A percentile compares a stretch with the other conserved stretches of the same genome.
These are phyloP conservation scores for Cryptosporidium muris DNA, from an alignment of 169 alveolate species.

Conservation along the genomic window DNA sequence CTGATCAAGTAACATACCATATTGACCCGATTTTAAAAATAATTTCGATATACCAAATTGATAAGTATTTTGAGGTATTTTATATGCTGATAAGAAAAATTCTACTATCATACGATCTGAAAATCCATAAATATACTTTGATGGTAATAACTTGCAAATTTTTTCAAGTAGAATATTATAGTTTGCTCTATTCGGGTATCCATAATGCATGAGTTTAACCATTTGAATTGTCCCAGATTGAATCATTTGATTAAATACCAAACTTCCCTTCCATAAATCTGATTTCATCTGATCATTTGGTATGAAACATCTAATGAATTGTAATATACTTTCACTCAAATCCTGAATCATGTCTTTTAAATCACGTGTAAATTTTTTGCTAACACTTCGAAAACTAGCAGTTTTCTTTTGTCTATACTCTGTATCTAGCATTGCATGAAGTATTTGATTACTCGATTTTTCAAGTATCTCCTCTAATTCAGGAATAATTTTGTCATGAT, in stretches of 20 bases:
- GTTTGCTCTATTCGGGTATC: constrained; percentile 73
- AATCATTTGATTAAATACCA: constrained; percentile 71
- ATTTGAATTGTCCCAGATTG: constrained; percentile 74
- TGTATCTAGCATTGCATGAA: constrained; percentile 28
- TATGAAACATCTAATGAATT: constrained; percentile 75
- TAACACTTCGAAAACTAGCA: constrained; percentile 74
- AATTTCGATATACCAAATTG: constrained; percentile 66
- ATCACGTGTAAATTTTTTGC: constrained; percentile 75
- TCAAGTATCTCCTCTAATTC: constrained; percentile 74
- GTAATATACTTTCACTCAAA: constrained; percentile 73
- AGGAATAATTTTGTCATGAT: constrained; percentile 82
- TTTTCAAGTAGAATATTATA: constrained; percentile 50
- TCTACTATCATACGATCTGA: constrained; percentile 67
- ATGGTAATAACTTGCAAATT: constrained; percentile 53
- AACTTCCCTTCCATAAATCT: constrained; percentile 51
- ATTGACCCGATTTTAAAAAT: constrained; percentile 66
- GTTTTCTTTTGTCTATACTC: constrained; percentile 28
- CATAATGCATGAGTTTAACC: constrained; percentile 75
- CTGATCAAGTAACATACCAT: constrained; percentile 57
- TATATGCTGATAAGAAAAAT: constrained; percentile 50
- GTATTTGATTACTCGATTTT: constrained; percentile 71
- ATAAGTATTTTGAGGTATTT: constrained; percentile 46
- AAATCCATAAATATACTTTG: constrained; percentile 58
- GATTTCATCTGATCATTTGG: constrained; percentile 74
- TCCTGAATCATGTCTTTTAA: constrained; percentile 73